These are phyloP conservation scores for Botrytis elliptica DNA, from an alignment of 2,329 filamentous ascomycete genomes.

Conservation along the genomic window DNA sequence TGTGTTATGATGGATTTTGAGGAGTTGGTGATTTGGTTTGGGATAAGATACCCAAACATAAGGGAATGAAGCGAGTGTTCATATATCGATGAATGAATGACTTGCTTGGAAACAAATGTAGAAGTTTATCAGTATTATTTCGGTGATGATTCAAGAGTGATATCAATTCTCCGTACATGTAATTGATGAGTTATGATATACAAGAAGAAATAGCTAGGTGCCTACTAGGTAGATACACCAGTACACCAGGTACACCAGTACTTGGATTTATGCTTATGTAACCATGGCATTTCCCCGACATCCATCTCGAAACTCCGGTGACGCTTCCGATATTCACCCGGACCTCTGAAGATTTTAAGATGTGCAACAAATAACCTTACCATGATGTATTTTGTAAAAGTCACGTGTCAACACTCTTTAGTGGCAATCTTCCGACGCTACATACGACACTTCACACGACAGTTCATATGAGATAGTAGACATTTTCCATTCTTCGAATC, in stretches of 20 bases:
- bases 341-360: neutral
- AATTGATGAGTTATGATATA: neutral
- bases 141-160: neutral
- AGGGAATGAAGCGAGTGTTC: neutral
- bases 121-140: neutral
- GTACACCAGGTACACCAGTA: too few species aligned
- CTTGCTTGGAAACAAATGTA: neutral
- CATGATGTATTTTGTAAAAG: accelerated
- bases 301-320: neutral
- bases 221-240: too few species aligned
- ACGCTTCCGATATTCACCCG: too few species aligned
- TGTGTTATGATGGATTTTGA: neutral
- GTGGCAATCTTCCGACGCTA: too few species aligned
- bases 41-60: neutral
- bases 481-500: too few species aligned
- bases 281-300: neutral
- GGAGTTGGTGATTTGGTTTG: neutral
- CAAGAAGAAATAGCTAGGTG: too few species aligned
- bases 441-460: too few species aligned
- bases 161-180: neutral
- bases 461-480: too few species aligned
- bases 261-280: neutral
- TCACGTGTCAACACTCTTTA: too few species aligned
- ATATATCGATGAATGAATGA: too few species aligned
- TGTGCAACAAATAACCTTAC: neutral